Percentiles rank a stretch among this genome's conserved stretches.
Conservation (phyloP, 192 early-diverging fungal genomes). For the Linderina pennispora region DNA sequence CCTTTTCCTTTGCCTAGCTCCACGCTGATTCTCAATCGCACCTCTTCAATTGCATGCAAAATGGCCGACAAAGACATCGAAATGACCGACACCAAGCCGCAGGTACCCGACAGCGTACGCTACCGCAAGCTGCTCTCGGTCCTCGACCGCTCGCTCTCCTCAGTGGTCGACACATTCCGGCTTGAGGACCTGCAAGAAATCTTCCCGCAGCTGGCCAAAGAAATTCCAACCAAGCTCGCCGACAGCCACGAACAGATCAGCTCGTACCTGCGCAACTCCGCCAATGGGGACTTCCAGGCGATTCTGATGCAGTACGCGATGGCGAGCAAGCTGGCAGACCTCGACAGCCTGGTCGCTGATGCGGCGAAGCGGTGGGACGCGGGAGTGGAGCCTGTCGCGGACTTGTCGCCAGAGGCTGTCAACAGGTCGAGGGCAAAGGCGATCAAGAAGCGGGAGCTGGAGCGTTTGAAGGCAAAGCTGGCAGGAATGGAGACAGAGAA, state of each 20-base stretch:
- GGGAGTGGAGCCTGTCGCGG: conserved; percentile 12
- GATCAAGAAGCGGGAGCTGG: conserved; percentile 34
- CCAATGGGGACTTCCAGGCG: conserved; percentile 38
- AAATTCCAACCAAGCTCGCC: conserved; percentile 40
- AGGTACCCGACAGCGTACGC: conserved; percentile 31
- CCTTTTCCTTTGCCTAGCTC: background rate
- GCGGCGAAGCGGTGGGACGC: conserved; percentile 21
- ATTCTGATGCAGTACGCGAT: conserved; percentile 48
- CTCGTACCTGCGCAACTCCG: conserved; percentile 42
- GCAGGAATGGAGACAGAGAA: conserved; percentile 20
- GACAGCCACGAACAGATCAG: conserved; percentile 44
- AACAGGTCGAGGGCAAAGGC: conserved; percentile 31
- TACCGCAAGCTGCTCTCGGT: conserved; percentile 43
- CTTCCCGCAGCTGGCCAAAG: conserved; percentile 32
- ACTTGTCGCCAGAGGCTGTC: conserved; percentile 29
- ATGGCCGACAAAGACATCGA: background rate
- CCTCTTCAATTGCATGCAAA: too few relatives aligned
- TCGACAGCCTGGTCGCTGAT: conserved; percentile 31
- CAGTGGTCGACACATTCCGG: conserved; percentile 39
- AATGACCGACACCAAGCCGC: background rate
- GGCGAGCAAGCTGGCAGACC: conserved; percentile 23
- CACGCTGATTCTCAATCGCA: background rate
- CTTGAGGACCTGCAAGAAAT: conserved; percentile 26
- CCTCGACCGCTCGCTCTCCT: conserved; percentile 42
- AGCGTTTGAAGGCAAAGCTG: conserved; percentile 21